Conservation (phyloP, 768 basidiomycete genomes). For the Serpula lacrymans region DNA sequence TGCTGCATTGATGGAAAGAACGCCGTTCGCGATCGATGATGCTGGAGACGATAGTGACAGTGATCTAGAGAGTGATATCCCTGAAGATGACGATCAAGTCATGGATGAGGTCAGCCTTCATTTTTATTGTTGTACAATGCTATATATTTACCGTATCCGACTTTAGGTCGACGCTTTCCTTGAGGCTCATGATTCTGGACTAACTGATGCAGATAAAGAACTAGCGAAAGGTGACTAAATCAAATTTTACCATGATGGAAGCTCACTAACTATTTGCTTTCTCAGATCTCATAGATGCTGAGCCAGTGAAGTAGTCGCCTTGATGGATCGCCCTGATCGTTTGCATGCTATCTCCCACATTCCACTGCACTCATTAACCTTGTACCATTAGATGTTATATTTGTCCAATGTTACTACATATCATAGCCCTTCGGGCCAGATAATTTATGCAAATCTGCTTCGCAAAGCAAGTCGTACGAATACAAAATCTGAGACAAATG, state of each 20-base stretch:
- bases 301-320: conserved; percentile 47
- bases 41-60: conserved; percentile 78
- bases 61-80: conserved; percentile 49
- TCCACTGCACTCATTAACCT: too few species aligned
- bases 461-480: too few species aligned
- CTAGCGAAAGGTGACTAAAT: conserved; percentile 63
- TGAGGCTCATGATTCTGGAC: conserved; percentile 86
- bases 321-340: conserved; percentile 3
- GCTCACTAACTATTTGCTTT: not conserved
- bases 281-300: conserved; percentile 57
- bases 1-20: conserved; percentile 85
- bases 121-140: not conserved
- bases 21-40: conserved; percentile 96
- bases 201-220: conserved; percentile 75
- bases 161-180: conserved; percentile 88
- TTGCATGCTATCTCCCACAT: conserved; percentile 1
- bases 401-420: too few species aligned
- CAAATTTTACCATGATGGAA: not conserved
- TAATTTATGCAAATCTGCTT: too few species aligned
- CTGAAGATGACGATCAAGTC: conserved; percentile 68
- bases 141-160: not conserved
- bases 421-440: too few species aligned
- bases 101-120: conserved; percentile 74
- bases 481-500: too few species aligned
- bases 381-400: too few species aligned